These are phyloP conservation scores for Psilocybe azurescens DNA, from an alignment of 768 basidiomycete genomes.

Conservation along the genomic window DNA sequence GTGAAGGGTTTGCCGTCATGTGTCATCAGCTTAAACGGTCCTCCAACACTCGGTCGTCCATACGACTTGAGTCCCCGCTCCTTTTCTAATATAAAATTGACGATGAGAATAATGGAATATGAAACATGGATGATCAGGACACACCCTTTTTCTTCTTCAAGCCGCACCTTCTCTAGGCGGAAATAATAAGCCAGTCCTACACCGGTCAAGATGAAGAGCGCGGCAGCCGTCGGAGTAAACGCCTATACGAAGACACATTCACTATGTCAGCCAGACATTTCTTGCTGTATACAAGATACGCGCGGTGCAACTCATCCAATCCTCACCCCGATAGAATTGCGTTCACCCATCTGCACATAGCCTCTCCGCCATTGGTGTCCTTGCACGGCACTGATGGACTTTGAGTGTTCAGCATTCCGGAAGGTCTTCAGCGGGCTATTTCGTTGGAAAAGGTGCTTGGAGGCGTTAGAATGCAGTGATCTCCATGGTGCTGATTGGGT, in stretches of 20 bases:
- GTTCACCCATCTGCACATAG: slow-evolving; percentile 35
- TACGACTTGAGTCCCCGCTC: slow-evolving; percentile 75
- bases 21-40: slow-evolving; percentile 80
- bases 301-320: neutral
- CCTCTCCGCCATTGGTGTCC: slow-evolving; percentile 24
- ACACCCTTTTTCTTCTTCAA: slow-evolving; percentile 79
- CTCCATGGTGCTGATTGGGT: slow-evolving; percentile 14
- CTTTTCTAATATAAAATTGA: slow-evolving; percentile 68
- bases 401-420: neutral
- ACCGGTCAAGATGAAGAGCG: slow-evolving; percentile 83
- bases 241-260: slow-evolving; percentile 66
- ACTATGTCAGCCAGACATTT: neutral
- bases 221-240: slow-evolving; percentile 89
- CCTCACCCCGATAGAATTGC: slow-evolving; percentile 41
- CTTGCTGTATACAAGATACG: too few relatives aligned
- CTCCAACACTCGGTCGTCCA: slow-evolving; percentile 90
- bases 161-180: slow-evolving; percentile 79
- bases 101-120: neutral
- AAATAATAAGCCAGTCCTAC: slow-evolving; percentile 89
- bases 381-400: neutral
- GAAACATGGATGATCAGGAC: slow-evolving; percentile 27
- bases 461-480: slow-evolving; percentile 11
- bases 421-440: neutral
- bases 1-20: slow-evolving; percentile 76
- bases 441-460: neutral